phyloP scores from a whole-genome alignment of 2,329 filamentous ascomycete genomes.

The Shiraia sp. region DNA sequence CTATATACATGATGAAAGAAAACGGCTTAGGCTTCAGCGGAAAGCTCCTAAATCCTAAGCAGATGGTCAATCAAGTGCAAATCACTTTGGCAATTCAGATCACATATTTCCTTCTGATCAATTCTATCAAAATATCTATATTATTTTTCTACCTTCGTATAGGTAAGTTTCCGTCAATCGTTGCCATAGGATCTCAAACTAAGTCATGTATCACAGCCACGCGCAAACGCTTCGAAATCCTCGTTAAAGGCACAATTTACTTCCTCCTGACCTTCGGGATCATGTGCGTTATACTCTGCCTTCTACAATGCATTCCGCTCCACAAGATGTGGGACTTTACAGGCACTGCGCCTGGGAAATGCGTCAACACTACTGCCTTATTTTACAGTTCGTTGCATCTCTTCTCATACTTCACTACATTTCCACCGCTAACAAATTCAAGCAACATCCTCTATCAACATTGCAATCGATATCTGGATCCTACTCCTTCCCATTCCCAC shows the following conservation, averaged over 20 bases:
- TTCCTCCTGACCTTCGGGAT: conserved; percentile 30
- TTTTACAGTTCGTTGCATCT: conserved; percentile 34
- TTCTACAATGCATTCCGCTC: conserved; percentile 38
- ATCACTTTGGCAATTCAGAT: conserved; percentile 36
- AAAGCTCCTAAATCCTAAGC: conserved; percentile 10
- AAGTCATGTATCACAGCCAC: too few species aligned
- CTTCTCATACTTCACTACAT: neutral
- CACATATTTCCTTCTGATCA: conserved; percentile 35
- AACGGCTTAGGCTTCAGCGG: conserved; percentile 34
- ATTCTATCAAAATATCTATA: conserved; percentile 40
- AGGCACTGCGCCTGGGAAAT: conserved; percentile 26
- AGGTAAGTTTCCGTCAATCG: too few species aligned
- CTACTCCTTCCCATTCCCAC: conserved; percentile 83
- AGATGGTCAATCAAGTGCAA: conserved; percentile 26
- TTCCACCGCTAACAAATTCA: too few species aligned
- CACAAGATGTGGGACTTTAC: conserved; percentile 40
- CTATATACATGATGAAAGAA: conserved; percentile 20
- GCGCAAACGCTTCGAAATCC: conserved; percentile 22
- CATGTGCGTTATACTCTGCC: conserved; percentile 27
- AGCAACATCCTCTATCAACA: conserved; percentile 71
- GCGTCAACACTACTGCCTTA: conserved; percentile 39
- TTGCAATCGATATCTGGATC: conserved; percentile 85
- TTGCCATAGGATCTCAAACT: too few species aligned
- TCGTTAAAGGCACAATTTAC: conserved; percentile 28
- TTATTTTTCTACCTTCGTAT: conserved; percentile 41